These are phyloP conservation scores for Cladophialophora psammophila DNA, from an alignment of 2,329 filamentous ascomycete genomes.

Conservation along the genomic window DNA sequence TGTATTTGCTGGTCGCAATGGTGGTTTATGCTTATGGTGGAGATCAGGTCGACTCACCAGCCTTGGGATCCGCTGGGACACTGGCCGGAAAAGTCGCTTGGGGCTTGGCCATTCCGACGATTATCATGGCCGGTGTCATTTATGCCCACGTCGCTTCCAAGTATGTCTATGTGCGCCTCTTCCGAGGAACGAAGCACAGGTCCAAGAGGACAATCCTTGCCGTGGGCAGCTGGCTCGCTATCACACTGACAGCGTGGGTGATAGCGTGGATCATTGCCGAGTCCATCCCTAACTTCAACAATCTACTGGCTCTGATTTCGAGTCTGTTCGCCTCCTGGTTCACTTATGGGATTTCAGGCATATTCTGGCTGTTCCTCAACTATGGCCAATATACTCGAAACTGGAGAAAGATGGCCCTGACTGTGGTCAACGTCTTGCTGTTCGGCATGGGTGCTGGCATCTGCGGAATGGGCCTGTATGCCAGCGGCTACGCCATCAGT, in stretches of 20 bases:
- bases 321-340: slow-evolving; percentile 74
- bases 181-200: slow-evolving; percentile 65
- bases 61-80: slow-evolving; percentile 67
- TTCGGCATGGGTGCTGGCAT: slow-evolving; percentile 29
- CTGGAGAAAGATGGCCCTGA: slow-evolving; percentile 43
- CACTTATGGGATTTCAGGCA: slow-evolving; percentile 53
- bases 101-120: slow-evolving; percentile 73
- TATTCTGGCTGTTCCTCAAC: slow-evolving; percentile 49
- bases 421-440: slow-evolving; percentile 29
- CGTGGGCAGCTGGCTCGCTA: slow-evolving; percentile 64
- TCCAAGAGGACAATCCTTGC: slow-evolving; percentile 59
- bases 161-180: slow-evolving; percentile 70
- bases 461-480: slow-evolving; percentile 53
- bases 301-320: slow-evolving; percentile 69
- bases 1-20: slow-evolving; percentile 71
- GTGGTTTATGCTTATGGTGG: slow-evolving; percentile 75
- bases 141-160: slow-evolving; percentile 72
- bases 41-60: slow-evolving; percentile 67
- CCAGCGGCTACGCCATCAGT: slow-evolving; percentile 50
- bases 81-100: slow-evolving; percentile 70
- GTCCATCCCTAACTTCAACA: slow-evolving; percentile 73
- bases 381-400: slow-evolving; percentile 44
- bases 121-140: slow-evolving; percentile 74
- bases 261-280: slow-evolving; percentile 73
- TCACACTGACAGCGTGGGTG: slow-evolving; percentile 64